These are phyloP conservation scores for Trichoderma oligosporum DNA, from an alignment of 2,329 filamentous ascomycete genomes.

Conservation along the genomic window DNA sequence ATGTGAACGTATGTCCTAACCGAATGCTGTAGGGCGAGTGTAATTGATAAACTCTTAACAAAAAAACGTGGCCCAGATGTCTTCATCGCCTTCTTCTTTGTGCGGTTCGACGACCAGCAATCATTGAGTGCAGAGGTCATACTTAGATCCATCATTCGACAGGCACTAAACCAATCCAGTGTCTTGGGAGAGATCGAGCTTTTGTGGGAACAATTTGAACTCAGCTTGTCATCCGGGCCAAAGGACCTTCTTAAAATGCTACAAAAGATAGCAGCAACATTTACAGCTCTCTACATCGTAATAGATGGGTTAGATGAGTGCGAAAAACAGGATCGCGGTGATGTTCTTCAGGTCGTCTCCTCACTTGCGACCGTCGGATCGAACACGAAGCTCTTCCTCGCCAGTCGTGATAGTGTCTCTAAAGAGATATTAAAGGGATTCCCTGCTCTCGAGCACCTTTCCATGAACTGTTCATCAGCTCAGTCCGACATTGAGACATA, in stretches of 20 bases:
- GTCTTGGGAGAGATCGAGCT: not conserved
- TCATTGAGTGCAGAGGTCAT: conserved; percentile 21
- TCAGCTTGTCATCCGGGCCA: not conserved
- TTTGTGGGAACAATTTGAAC: not conserved
- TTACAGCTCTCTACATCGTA: conserved; percentile 25
- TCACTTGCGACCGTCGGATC: not conserved
- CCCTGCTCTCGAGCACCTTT: not conserved
- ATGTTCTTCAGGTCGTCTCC: not conserved
- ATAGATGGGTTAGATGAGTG: conserved; percentile 37
- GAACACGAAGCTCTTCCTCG: conserved; percentile 28
- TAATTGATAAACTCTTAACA: conserved; percentile 19
- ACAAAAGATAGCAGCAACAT: not conserved
- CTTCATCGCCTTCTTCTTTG: conserved; percentile 21
- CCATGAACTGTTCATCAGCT: not conserved
- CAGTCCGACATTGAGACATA: conserved; percentile 19
- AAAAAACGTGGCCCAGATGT: not conserved
- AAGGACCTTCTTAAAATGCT: not conserved
- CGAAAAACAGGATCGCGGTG: conserved; percentile 24
- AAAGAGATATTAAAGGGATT: conserved; percentile 19
- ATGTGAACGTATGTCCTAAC: not conserved
- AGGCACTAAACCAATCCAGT: not conserved
- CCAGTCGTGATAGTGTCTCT: conserved; percentile 28
- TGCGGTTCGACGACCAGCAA: conserved; percentile 14
- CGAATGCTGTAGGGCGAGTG: conserved; percentile 6
- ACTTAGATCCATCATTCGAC: conserved; percentile 22